These are phyloP conservation scores for Xylona heveae DNA, from an alignment of 495 filamentous ascomycete species.

Conservation along the genomic window DNA sequence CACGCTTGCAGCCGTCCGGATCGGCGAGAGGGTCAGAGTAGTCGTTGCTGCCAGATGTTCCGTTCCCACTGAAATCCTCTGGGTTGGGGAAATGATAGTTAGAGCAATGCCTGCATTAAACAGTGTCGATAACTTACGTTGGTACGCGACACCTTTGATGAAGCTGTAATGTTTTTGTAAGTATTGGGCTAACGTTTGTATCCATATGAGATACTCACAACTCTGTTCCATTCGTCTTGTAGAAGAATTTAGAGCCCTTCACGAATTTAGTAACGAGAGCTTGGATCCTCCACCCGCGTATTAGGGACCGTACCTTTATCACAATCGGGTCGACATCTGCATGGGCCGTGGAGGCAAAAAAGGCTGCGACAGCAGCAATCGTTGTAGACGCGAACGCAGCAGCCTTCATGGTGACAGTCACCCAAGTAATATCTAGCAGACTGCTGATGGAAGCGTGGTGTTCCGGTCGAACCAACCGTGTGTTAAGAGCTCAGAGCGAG, in stretches of 20 bases:
- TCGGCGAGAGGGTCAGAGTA: constrained; percentile 58
- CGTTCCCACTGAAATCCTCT: constrained; percentile 28
- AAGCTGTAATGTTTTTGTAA: constrained; percentile 21
- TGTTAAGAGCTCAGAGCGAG: no score
- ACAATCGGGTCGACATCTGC: constrained; percentile 43
- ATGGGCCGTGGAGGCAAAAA: constrained; percentile 25
- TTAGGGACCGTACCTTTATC: constrained; percentile 31
- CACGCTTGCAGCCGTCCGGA: constrained; percentile 44
- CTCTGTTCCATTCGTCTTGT: constrained; percentile 49
- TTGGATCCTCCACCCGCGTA: constrained; percentile 7
- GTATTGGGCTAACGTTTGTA: not conserved
- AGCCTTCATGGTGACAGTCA: constrained; percentile 17
- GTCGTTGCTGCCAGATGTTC: constrained; percentile 13
- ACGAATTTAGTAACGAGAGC: constrained; percentile 2
- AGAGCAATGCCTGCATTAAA: not conserved
- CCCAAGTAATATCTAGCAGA: not conserved
- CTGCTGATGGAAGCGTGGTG: no score
- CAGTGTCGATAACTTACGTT: constrained; percentile 21
- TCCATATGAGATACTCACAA: constrained; percentile 32
- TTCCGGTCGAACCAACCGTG: no score
- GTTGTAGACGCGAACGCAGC: constrained; percentile 13
- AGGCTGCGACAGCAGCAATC: constrained; percentile 20
- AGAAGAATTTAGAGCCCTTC: constrained; percentile 64
- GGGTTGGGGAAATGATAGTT: constrained; percentile 5
- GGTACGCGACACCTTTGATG: constrained; percentile 84